Percentiles rank a stretch among this genome's conserved stretches.
Conservation (phyloP, 768 basidiomycete genomes). For the Lactarius akahatsu region DNA sequence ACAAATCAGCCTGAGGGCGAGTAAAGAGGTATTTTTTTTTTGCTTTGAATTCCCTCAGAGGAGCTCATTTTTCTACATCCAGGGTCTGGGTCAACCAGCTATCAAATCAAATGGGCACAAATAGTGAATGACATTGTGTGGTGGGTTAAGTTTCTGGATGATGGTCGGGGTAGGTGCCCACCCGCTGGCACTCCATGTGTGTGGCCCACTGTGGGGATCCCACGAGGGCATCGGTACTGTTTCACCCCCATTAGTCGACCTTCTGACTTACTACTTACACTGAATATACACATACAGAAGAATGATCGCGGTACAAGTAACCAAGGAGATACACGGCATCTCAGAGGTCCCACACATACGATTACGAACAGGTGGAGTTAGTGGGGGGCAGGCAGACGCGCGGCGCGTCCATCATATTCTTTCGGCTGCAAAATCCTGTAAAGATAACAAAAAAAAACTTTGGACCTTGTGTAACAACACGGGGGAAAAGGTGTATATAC, state of each 20-base stretch:
- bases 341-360: background rate
- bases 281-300: background rate
- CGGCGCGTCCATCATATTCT: background rate
- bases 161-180: background rate
- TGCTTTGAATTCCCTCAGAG: no score
- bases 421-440: background rate
- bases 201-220: no score
- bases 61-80: background rate
- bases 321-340: background rate
- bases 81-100: background rate
- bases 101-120: background rate
- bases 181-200: background rate
- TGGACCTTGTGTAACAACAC: background rate
- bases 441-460: background rate
- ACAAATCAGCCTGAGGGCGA: no score
- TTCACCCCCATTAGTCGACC: background rate
- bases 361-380: background rate
- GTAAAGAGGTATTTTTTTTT: no score
- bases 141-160: background rate
- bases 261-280: background rate
- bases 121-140: background rate
- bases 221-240: background rate
- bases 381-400: background rate
- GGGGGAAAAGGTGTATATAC: background rate
- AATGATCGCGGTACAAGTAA: background rate